Evolutionary conservation across 2,329 filamentous ascomycete species (phyloP).

Genomic region (Uncinocarpus reesii): DNA sequence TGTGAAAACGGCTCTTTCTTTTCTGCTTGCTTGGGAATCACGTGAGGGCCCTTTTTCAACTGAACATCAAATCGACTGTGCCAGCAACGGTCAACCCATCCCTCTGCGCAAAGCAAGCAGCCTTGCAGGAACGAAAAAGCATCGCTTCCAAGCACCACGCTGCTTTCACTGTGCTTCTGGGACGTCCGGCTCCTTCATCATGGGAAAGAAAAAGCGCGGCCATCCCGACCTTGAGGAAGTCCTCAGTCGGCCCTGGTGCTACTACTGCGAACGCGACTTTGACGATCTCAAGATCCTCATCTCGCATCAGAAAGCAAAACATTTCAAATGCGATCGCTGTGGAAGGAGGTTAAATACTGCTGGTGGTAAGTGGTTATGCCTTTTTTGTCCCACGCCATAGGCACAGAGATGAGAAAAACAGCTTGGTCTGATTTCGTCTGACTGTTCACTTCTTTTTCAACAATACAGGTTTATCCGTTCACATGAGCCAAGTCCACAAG

Average conservation of each 20-base stretch:
- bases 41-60: not conserved
- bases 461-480: slow-evolving; percentile 70
- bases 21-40: not conserved
- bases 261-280: slow-evolving; percentile 99
- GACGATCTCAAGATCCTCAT: slow-evolving; percentile 95
- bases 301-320: slow-evolving; percentile 96
- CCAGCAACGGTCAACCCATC: not conserved
- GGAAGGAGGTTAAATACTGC: slow-evolving; percentile 82
- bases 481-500: slow-evolving; percentile 98
- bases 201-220: slow-evolving; percentile 85
- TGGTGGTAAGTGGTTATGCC: slow-evolving; percentile 54
- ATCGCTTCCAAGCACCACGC: not conserved
- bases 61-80: not conserved
- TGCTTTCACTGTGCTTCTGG: not conserved
- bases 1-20: no score
- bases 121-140: no score
- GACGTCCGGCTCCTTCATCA: slow-evolving; percentile 39
- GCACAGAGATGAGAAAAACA: not conserved
- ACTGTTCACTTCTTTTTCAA: slow-evolving; percentile 10
- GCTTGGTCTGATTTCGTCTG: not conserved
- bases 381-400: not conserved
- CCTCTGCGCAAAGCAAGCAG: not conserved
- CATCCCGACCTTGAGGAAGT: slow-evolving; percentile 82
- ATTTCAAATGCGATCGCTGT: slow-evolving; percentile 95
- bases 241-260: slow-evolving; percentile 76